These are phyloP conservation scores for Suhomyces xylopsoci DNA, from an alignment of 805 yeast genomes.

Conservation along the genomic window DNA sequence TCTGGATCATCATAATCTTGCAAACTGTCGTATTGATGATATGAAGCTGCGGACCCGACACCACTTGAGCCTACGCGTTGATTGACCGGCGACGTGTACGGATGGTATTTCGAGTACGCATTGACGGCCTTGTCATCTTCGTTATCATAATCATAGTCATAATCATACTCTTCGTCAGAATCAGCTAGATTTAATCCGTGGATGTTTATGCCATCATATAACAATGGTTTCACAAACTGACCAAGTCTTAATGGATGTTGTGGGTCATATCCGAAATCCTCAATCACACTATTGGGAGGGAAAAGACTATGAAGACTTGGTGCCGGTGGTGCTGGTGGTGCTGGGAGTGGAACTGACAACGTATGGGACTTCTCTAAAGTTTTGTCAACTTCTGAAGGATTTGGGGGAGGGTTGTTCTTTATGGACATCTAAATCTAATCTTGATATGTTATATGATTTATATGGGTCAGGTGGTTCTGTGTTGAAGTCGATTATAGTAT, in stretches of 20 bases:
- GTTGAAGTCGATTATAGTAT: background rate
- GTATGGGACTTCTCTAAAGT: background rate
- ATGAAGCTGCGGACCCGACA: background rate
- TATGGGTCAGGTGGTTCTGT: background rate
- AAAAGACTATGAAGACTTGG: slow-evolving; percentile 5
- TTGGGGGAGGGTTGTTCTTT: background rate
- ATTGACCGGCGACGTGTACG: slow-evolving; percentile 9
- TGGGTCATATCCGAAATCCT: slow-evolving; percentile 22
- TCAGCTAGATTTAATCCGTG: slow-evolving; percentile 5
- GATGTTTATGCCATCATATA: slow-evolving; percentile 10
- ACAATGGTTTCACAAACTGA: slow-evolving; percentile 13
- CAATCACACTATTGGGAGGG: slow-evolving; percentile 19
- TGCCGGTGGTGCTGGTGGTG: slow-evolving; percentile 1
- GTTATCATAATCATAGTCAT: slow-evolving; percentile 5
- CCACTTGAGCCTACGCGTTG: background rate
- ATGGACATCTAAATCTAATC: background rate
- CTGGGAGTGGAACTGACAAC: background rate
- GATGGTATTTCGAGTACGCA: slow-evolving; percentile 6
- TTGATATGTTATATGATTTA: background rate
- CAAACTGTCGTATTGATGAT: slow-evolving; percentile 1
- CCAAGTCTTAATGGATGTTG: slow-evolving; percentile 19
- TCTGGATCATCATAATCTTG: slow-evolving; percentile 4
- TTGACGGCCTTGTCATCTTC: background rate
- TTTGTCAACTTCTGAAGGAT: background rate
- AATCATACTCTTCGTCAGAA: slow-evolving; percentile 7